Evolutionary conservation across 306 rosid genomes (phyloP).

Genomic region (Sechiopsis laciniata): DNA sequence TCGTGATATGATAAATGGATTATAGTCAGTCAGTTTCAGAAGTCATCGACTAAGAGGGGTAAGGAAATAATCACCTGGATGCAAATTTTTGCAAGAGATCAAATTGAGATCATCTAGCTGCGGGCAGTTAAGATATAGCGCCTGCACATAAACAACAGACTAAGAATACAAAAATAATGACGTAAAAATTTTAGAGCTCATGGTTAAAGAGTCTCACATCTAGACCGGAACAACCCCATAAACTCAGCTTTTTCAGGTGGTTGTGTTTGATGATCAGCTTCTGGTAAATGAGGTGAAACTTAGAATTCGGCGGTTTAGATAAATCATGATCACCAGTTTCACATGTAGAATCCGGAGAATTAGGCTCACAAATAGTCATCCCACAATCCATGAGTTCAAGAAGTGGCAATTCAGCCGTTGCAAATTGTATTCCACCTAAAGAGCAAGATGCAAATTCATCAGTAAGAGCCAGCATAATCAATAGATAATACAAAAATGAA

Average conservation of each 20-base stretch:
- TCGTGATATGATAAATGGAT: neutral
- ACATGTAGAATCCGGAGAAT: conserved; percentile 33
- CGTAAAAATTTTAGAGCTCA: conserved; percentile 6
- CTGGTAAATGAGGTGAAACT: conserved; percentile 54
- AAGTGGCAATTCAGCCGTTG: conserved; percentile 78
- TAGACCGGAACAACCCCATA: conserved; percentile 96
- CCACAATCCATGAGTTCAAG: conserved; percentile 99
- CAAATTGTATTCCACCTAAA: conserved; percentile 93
- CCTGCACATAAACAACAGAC: conserved; percentile 44
- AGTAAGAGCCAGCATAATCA: conserved; percentile 12
- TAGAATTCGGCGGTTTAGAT: conserved; percentile 34
- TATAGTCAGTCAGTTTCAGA: conserved; percentile 12
- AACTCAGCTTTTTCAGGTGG: conserved; percentile 75
- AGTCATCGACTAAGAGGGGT: conserved; percentile 16
- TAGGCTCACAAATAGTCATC: conserved; percentile 76
- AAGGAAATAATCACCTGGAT: conserved; percentile 59
- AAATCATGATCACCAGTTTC: conserved; percentile 32
- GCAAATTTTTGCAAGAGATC: conserved; percentile 76
- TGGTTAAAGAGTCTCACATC: conserved; percentile 53
- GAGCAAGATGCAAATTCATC: conserved; percentile 26
- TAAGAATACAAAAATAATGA: conserved; percentile 31
- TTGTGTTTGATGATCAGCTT: conserved; percentile 81
- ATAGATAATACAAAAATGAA: conserved; percentile 2
- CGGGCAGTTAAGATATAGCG: conserved; percentile 76
- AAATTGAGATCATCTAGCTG: conserved; percentile 75